A percentile compares a stretch with the other conserved stretches of the same genome.
phyloP scores from a whole-genome alignment of 257 asterid genomes.

The Solanum chmielewskii region DNA sequence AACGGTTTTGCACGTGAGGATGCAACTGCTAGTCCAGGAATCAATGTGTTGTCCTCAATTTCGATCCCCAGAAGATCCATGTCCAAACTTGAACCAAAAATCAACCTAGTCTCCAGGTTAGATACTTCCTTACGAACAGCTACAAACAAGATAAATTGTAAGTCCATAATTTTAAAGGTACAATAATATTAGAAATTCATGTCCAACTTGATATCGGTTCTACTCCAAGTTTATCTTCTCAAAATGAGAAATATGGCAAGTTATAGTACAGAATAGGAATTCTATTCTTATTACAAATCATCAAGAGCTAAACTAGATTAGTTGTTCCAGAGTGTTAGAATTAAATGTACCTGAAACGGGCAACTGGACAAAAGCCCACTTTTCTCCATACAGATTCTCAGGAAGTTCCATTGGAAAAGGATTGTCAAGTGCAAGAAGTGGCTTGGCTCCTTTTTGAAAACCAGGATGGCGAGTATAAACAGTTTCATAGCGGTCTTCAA shows the following conservation, averaged over 20 bases:
- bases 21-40: constrained; percentile 92
- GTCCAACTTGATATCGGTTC: not conserved
- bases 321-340: not conserved
- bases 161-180: not conserved
- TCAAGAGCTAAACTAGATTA: not conserved
- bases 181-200: not conserved
- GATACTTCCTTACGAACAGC: constrained; percentile 75
- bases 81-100: constrained; percentile 74
- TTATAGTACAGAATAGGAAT: not conserved
- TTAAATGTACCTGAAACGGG: constrained; percentile 57
- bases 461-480: constrained; percentile 81
- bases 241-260: not conserved
- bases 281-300: not conserved
- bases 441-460: constrained; percentile 72
- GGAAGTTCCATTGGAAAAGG: constrained; percentile 95
- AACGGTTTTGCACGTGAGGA: constrained; percentile 77
- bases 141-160: constrained; percentile 13
- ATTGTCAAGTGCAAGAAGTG: constrained; percentile 65
- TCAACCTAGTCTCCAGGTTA: constrained; percentile 38
- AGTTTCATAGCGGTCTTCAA: constrained; percentile 85
- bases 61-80: constrained; percentile 92
- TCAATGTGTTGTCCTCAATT: constrained; percentile 52
- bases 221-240: not conserved
- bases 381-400: constrained; percentile 75
- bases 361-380: constrained; percentile 92